Evolutionary conservation across 306 rosid species (phyloP).

Genomic region (Rosa multiflora): DNA sequence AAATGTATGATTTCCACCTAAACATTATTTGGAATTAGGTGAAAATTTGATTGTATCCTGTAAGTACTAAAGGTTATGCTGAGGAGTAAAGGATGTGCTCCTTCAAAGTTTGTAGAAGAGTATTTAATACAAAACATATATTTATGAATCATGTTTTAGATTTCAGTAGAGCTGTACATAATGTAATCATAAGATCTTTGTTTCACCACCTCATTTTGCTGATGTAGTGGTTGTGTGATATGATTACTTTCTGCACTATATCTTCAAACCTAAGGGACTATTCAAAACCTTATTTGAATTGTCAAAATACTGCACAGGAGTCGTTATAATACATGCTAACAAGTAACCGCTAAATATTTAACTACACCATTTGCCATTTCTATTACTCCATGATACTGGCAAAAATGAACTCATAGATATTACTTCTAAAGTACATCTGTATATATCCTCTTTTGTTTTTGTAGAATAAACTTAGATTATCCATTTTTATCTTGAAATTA

Average conservation of each 20-base stretch:
- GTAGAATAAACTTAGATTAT: background rate
- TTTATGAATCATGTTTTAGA: background rate
- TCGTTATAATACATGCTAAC: too few species aligned
- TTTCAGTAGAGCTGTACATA: background rate
- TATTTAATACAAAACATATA: background rate
- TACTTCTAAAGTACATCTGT: background rate
- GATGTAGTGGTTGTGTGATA: background rate
- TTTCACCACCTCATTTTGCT: background rate
- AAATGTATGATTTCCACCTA: background rate
- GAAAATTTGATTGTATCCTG: background rate
- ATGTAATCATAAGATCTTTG: background rate
- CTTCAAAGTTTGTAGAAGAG: background rate
- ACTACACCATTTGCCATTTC: too few species aligned
- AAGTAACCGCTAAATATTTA: too few species aligned
- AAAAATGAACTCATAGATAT: background rate
- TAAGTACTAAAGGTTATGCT: background rate
- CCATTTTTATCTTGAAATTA: background rate
- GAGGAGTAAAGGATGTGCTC: background rate
- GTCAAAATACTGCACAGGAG: too few species aligned
- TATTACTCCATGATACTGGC: background rate
- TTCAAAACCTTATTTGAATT: too few species aligned
- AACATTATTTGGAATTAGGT: background rate
- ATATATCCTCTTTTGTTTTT: background rate
- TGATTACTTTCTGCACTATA: constrained; percentile 9
- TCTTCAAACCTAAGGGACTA: too few species aligned